Base-by-base conservation (phyloP, 1,139 yeast genomes). In the Zygosaccharomyces pseudobailii region DNA sequence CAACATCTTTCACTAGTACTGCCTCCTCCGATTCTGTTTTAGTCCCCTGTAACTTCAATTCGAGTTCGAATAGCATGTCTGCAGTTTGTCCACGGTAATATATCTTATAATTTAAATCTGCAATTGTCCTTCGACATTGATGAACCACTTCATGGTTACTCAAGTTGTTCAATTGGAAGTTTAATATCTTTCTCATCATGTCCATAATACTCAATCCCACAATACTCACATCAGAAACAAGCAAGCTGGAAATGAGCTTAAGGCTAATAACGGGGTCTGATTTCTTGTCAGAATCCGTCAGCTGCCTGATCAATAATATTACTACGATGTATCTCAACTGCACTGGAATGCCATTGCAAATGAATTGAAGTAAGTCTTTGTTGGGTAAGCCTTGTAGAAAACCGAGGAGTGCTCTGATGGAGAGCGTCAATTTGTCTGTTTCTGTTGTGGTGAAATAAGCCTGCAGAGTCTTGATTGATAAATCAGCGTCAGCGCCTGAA, bases 181-280 rank as follows among this genome's bases (percentile, higher is more conserved):
- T 65, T 42, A 87, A 69, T 13, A 92, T 67, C 42, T 79, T 79
- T 51, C 85, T 79, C 64, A 87, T 73, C 52, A 84, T 77, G 63
- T 90, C 97, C 40, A 89, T 75, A n/a, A 89, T 87, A 9, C 96
- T 86, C 40, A 92, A 71, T 0, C 97, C 97, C 54, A 89, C 84
- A 78, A 90, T 80, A 61, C 84, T 87, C 38, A 88, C 88, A 35
- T 82, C 82, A 0, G 95, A 84, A 1, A 84, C 76, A n/a, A 90
- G 72, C 36, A 92, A 70, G 1, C 84, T 82, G 20, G 84, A 72
- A n/a, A 86, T 72, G 50, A 81, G 68, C 42, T 71, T 70, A 8
- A 87, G 73, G 36, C 79, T 70, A 36, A 72, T 72, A 6, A 73
- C 66, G 57, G 84, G 82, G n/a, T 69, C 51, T 9, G 56, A 20